phyloP scores from a whole-genome alignment of 73 alveolate species.

The Symbiodinium pilosum region DNA sequence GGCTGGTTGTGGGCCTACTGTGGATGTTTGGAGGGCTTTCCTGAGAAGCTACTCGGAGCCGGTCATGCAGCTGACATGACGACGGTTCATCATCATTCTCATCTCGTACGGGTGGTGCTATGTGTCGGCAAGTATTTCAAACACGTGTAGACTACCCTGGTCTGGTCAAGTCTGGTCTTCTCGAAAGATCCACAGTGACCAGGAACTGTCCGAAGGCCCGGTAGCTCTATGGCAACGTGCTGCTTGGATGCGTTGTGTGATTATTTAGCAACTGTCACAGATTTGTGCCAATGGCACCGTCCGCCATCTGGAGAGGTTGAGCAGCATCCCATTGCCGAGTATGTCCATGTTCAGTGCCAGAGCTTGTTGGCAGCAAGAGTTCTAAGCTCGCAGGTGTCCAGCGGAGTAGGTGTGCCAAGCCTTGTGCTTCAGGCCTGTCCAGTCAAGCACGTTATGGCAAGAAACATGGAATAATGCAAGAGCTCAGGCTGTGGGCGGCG shows the following conservation, averaged over 20 bases:
- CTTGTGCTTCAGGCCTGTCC: background rate
- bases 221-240: constrained; percentile 5
- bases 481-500: constrained; percentile 59
- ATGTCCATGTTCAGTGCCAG: constrained; percentile 50
- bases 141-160: too few relatives aligned
- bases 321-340: constrained; percentile 63
- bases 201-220: background rate
- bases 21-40: too few relatives aligned
- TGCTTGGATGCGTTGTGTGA: background rate
- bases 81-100: too few relatives aligned
- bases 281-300: background rate
- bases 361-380: background rate
- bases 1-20: too few relatives aligned
- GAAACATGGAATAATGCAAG: background rate
- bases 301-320: too few relatives aligned
- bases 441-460: too few relatives aligned
- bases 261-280: background rate
- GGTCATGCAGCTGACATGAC: too few relatives aligned
- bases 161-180: too few relatives aligned
- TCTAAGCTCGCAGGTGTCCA: background rate
- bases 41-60: too few relatives aligned
- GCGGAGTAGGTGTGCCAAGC: background rate
- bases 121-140: too few relatives aligned
- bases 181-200: too few relatives aligned
- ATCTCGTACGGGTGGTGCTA: too few relatives aligned